phyloP scores from a whole-genome alignment of 768 basidiomycete genomes.

The Naganishia friedmannii region DNA sequence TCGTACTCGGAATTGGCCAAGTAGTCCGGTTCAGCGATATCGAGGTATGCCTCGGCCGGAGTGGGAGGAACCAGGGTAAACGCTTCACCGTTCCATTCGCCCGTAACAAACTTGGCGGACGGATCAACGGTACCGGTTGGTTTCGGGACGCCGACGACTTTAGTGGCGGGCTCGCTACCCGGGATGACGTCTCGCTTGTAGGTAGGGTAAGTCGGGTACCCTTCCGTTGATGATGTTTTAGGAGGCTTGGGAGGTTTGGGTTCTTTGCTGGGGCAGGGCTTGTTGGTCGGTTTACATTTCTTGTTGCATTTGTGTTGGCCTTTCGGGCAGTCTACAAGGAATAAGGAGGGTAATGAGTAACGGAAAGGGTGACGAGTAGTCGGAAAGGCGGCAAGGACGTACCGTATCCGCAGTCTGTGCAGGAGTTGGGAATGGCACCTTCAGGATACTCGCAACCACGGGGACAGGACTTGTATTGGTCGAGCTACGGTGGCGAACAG shows the following conservation, averaged over 20 bases:
- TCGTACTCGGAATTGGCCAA: too few relatives aligned
- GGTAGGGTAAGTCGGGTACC: constrained; percentile 4
- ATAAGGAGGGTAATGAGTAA: background rate
- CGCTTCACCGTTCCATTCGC: background rate
- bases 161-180: too few relatives aligned
- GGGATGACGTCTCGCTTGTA: background rate
- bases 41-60: background rate
- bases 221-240: background rate
- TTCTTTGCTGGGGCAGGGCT: constrained; percentile 1
- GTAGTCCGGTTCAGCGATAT: background rate
- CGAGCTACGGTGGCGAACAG: background rate
- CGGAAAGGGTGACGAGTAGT: background rate
- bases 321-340: constrained; percentile 6
- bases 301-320: constrained; percentile 10
- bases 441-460: constrained; percentile 19
- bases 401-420: constrained; percentile 20
- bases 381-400: background rate
- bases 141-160: background rate
- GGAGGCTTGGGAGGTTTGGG: constrained; percentile 7
- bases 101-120: too few relatives aligned
- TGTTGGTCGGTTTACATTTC: constrained; percentile 5
- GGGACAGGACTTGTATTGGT: constrained; percentile 21
- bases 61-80: background rate
- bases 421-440: constrained; percentile 2
- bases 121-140: background rate